Percentiles rank a stretch among this genome's conserved stretches.
Conservation (phyloP, 257 asterid genomes). For the Nicotiana undulata region DNA sequence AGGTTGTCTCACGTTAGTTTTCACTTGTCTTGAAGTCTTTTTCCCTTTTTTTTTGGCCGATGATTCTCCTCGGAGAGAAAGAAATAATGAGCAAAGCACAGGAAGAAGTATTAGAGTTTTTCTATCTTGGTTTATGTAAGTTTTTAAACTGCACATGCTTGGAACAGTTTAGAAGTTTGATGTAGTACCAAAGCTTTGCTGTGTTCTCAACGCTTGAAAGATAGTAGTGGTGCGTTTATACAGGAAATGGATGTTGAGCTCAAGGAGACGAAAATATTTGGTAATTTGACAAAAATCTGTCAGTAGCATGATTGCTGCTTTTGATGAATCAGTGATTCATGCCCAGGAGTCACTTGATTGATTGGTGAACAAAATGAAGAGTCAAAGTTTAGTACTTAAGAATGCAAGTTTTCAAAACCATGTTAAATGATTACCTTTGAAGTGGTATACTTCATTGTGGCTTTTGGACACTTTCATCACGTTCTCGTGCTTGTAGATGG, state of each 20-base stretch:
- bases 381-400: background rate
- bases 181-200: background rate
- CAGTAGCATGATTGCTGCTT: background rate
- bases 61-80: background rate
- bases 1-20: background rate
- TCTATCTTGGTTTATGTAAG: background rate
- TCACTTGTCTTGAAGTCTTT: background rate
- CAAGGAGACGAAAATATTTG: background rate
- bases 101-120: background rate
- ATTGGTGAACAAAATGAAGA: slow-evolving; percentile 2
- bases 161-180: background rate
- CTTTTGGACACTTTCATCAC: slow-evolving; percentile 3
- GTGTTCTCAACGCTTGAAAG: background rate
- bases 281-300: background rate
- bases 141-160: background rate
- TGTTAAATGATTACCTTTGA: background rate
- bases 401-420: background rate
- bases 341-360: background rate
- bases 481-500: slow-evolving; percentile 58
- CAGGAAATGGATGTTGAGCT: background rate
- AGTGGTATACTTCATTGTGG: background rate
- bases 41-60: background rate
- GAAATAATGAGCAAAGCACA: background rate
- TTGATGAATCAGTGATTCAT: background rate
- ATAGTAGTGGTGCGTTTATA: background rate